These are phyloP conservation scores for Monosporascus sp. DNA, from an alignment of 2,329 filamentous ascomycete species.

Conservation along the genomic window DNA sequence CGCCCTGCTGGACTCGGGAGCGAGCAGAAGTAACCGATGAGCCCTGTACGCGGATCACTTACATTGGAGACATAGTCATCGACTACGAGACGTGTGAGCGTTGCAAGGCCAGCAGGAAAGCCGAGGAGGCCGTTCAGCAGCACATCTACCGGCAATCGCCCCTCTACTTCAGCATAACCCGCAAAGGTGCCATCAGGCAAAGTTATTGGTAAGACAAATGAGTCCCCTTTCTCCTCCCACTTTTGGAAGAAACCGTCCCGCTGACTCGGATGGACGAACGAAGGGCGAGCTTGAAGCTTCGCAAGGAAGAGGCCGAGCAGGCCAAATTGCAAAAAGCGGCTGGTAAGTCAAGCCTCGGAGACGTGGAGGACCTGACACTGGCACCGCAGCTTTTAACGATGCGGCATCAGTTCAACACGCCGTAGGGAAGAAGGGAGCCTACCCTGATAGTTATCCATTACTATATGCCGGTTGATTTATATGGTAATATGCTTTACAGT, in stretches of 20 bases:
- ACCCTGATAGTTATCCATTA: not conserved
- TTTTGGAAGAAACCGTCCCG: too few relatives aligned
- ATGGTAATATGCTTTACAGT: not conserved
- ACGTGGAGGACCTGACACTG: not conserved
- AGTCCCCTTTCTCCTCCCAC: too few relatives aligned
- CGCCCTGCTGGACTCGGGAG: slow-evolving; percentile 3
- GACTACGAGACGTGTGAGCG: slow-evolving; percentile 5
- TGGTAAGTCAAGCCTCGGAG: not conserved
- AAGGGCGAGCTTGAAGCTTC: not conserved
- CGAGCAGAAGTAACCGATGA: not conserved
- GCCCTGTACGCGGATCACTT: slow-evolving; percentile 1
- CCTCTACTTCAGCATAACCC: slow-evolving; percentile 2
- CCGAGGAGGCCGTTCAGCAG: slow-evolving; percentile 13
- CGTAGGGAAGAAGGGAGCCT: not conserved
- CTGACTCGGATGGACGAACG: not conserved
- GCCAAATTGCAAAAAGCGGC: not conserved
- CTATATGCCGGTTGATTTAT: too few relatives aligned
- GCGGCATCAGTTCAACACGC: not conserved
- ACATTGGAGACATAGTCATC: not conserved
- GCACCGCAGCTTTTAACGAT: not conserved
- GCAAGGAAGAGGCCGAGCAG: not conserved
- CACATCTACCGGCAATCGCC: slow-evolving; percentile 7
- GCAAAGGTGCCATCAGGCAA: slow-evolving; percentile 1
- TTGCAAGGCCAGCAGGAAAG: slow-evolving; percentile 6
- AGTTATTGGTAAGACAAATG: slow-evolving; percentile 8